These are phyloP conservation scores for Dothistroma septosporum DNA, from an alignment of 2,329 filamentous ascomycete species.

Conservation along the genomic window DNA sequence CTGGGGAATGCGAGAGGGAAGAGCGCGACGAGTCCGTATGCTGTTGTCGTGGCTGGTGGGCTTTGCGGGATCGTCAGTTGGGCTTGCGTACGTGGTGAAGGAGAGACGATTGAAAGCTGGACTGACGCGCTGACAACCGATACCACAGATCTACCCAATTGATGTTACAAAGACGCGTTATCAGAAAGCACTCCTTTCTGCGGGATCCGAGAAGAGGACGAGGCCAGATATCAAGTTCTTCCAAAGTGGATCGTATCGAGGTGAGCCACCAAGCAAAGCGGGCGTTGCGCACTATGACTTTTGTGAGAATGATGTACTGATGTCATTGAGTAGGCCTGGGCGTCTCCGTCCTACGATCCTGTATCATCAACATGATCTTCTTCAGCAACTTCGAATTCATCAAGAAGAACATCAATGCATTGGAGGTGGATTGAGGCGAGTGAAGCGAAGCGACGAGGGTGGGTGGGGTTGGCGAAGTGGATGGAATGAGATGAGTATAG, in stretches of 20 bases:
- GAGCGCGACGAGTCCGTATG: conserved; percentile 72
- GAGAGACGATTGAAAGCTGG: not conserved
- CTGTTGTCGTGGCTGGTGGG: conserved; percentile 73
- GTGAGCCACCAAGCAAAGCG: conserved; percentile 35
- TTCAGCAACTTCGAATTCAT: conserved; percentile 83
- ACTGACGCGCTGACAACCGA: conserved; percentile 3
- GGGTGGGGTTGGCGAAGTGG: not conserved
- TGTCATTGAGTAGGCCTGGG: conserved; percentile 49
- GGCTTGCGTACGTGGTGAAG: conserved; percentile 62
- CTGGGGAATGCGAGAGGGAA: conserved; percentile 70
- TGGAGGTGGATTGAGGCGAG: conserved; percentile 17
- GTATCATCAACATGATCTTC: conserved; percentile 81
- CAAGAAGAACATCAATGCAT: conserved; percentile 55
- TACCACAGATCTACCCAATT: conserved; percentile 53
- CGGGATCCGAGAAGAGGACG: conserved; percentile 48
- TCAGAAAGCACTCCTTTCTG: conserved; percentile 73
- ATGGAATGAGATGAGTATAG: not conserved
- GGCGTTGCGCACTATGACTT: not conserved
- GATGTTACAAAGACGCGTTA: conserved; percentile 84
- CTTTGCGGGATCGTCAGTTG: conserved; percentile 80
- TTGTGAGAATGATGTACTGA: conserved; percentile 15
- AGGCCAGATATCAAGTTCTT: conserved; percentile 73
- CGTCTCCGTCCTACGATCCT: conserved; percentile 78
- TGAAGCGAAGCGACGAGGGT: not conserved
- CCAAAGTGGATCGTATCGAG: conserved; percentile 73